Evolutionary conservation across 768 basidiomycete genomes (phyloP), one percentile per base, ranked within the genome.

Genomic region (Suillus ampliporus): DNA sequence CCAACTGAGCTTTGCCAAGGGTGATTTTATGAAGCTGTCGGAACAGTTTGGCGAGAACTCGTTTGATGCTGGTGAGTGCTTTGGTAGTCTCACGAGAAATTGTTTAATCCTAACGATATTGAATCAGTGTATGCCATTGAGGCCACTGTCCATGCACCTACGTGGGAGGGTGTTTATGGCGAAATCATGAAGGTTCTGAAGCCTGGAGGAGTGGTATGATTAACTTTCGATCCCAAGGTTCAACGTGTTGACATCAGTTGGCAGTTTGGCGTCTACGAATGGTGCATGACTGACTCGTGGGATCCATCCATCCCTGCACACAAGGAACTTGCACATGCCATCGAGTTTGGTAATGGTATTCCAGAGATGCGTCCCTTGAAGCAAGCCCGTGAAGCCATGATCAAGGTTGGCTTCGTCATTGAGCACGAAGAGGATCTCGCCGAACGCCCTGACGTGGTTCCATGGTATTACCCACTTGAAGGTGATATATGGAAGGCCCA

Each of bases 381-480:
- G 34, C 75, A 81, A 56, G 88, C 94, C 0, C 86, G 92, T 61
- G 76, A 91, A 63, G 97, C 97, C 0, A 77, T 99, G 62, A 79
- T 85, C 70, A 82, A 80, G 3, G 95, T 97, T 60, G 97, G 97
- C 21, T 94, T 98, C 81, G 76, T 86, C 70, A 84, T 99, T 64
- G 84, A 90, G 71, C 90, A 94, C 72, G 94, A 97, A 72, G 97
- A 99, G 71, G 97, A 99, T 74, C 83, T 99, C 46, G 97, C 97
- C 5, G 91, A 90, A 34, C 90, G 95, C 48, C 80, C 83, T 0
- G 94, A 93, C 68, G 74, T 76, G 13, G 78, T 94, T 41, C 87
- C 89, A 0, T 99, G 97, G 97, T 99, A 96, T 78, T 99, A 98
- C 77, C 95, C 96, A 0, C 84, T 99, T 31, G 95, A 97, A 76